phyloP scores from a whole-genome alignment of 192 early-diverging fungal species.

The Cetraspora pellucida region DNA sequence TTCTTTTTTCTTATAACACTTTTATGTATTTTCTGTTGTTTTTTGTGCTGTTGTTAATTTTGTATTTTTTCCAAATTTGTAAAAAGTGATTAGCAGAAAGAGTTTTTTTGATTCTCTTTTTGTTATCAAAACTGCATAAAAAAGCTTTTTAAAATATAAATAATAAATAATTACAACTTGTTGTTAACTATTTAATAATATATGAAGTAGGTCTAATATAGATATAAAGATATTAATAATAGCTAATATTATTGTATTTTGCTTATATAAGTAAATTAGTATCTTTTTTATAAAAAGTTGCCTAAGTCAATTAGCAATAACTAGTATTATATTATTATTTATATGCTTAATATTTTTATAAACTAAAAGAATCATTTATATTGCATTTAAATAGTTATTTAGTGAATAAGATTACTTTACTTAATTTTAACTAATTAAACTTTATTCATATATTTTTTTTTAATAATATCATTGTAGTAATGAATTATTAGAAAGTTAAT shows the following conservation, averaged over 20 bases:
- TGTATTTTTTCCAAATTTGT: no score
- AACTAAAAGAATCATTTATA: neutral
- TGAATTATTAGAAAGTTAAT: neutral
- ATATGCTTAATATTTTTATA: neutral
- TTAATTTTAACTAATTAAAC: neutral
- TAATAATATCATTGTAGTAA: neutral
- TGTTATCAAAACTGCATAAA: slow-evolving; percentile 9
- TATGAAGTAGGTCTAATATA: neutral
- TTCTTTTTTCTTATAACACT: no score
- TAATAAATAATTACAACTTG: slow-evolving; percentile 1
- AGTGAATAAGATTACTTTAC: neutral
- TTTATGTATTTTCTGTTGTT: no score
- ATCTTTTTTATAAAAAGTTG: slow-evolving; percentile 26
- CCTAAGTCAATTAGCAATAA: slow-evolving; percentile 4
- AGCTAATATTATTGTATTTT: neutral
- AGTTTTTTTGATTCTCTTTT: no score
- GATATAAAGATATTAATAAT: neutral
- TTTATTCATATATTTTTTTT: neutral
- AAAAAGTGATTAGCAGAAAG: no score
- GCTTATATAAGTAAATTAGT: no score
- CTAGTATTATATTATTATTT: neutral
- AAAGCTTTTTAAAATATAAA: slow-evolving; percentile 15
- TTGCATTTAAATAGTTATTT: neutral
- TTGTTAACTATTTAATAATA: neutral
- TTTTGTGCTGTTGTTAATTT: no score